Percentiles rank a stretch among this genome's conserved stretches.
These are phyloP conservation scores for Trichoderma sp. DNA, from an alignment of 2,329 filamentous ascomycete species.

Conservation along the genomic window DNA sequence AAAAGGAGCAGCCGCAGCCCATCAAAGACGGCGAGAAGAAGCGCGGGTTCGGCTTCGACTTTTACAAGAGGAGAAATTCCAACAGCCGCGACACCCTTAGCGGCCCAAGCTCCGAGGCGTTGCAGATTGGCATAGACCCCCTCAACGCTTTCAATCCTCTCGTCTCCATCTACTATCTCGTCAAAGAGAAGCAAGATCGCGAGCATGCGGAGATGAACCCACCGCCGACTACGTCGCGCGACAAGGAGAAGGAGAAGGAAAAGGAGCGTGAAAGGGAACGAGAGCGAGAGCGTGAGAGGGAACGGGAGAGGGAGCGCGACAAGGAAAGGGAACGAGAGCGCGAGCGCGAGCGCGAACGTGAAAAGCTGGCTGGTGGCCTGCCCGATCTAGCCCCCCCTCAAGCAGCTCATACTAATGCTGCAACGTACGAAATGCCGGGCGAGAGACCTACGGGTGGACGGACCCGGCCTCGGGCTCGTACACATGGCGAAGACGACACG, in stretches of 20 bases:
- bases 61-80: constrained; percentile 93
- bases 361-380: constrained; percentile 53
- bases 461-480: constrained; percentile 81
- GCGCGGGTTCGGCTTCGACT: constrained; percentile 87
- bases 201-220: constrained; percentile 57
- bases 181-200: constrained; percentile 89
- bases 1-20: constrained; percentile 61
- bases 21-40: constrained; percentile 75
- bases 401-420: constrained; percentile 84
- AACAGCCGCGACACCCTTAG: constrained; percentile 85
- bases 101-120: constrained; percentile 80
- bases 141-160: constrained; percentile 91
- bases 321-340: constrained; percentile 35
- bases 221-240: constrained; percentile 48
- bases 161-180: constrained; percentile 92
- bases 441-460: constrained; percentile 84
- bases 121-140: constrained; percentile 81
- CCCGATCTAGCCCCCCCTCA: constrained; percentile 80
- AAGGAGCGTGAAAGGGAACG: constrained; percentile 34
- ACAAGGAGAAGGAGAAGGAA: constrained; percentile 39
- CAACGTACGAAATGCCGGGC: constrained; percentile 83
- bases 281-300: constrained; percentile 36
- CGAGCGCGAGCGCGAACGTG: constrained; percentile 36
- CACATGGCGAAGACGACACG: constrained; percentile 91
- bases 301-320: constrained; percentile 32